A percentile compares a stretch with the other conserved stretches of the same genome.
Conservation (phyloP, 805 yeast genomes). For the Priceomyces carsonii region DNA sequence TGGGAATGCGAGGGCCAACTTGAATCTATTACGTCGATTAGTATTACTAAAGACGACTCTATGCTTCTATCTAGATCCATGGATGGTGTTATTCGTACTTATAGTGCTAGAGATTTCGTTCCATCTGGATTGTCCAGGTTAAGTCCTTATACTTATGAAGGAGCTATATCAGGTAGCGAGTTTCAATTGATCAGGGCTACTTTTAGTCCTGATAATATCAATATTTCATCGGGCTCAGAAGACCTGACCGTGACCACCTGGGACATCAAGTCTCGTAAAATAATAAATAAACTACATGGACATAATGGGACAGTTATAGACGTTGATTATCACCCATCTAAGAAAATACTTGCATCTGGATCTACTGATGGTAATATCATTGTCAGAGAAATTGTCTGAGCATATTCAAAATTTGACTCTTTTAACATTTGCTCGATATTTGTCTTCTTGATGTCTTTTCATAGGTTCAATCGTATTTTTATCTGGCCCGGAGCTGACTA, state of each 20-base stretch:
- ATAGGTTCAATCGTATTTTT: background rate
- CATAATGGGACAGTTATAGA: conserved; percentile 65
- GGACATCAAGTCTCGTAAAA: conserved; percentile 54
- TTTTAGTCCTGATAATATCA: conserved; percentile 42
- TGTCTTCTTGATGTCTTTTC: background rate
- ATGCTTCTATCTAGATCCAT: conserved; percentile 52
- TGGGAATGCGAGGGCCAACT: conserved; percentile 48
- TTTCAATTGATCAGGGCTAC: conserved; percentile 51
- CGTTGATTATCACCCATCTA: conserved; percentile 52
- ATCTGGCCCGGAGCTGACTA: conserved; percentile 9
- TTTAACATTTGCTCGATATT: conserved; percentile 9
- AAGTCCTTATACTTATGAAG: conserved; percentile 53
- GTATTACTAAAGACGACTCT: conserved; percentile 48
- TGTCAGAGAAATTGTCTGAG: conserved; percentile 35
- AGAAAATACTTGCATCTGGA: conserved; percentile 44
- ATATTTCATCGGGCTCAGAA: conserved; percentile 59
- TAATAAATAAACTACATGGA: conserved; percentile 53
- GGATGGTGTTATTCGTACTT: conserved; percentile 58
- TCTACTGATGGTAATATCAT: conserved; percentile 60
- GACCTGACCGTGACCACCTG: conserved; percentile 60
- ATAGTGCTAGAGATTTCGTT: conserved; percentile 51
- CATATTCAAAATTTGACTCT: conserved; percentile 18
- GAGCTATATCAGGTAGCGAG: conserved; percentile 56
- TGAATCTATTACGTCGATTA: conserved; percentile 58
- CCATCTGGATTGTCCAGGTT: conserved; percentile 40